Percentiles rank a stretch among this genome's conserved stretches.
Conservation (phyloP, 176 grass and related monocot genomes). For the Lolium perenne region DNA sequence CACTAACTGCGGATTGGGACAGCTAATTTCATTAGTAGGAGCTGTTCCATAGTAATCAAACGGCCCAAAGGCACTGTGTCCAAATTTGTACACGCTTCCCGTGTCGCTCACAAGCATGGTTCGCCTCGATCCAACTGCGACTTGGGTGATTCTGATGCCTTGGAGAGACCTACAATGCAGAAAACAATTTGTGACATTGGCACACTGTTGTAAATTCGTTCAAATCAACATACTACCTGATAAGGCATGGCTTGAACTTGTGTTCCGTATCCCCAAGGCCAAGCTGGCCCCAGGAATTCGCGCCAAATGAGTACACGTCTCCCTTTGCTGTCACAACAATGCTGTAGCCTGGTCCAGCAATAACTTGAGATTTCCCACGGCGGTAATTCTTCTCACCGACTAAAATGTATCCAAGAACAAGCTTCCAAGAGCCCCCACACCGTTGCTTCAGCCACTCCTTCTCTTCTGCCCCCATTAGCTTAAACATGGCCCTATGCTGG, state of each 20-base stretch:
- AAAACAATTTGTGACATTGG: neutral
- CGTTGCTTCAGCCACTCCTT: slow-evolving; percentile 48
- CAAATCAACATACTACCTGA: slow-evolving; percentile 54
- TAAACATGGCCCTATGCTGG: slow-evolving; percentile 53
- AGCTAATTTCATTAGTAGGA: slow-evolving; percentile 29
- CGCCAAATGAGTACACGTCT: slow-evolving; percentile 64
- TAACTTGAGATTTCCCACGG: slow-evolving; percentile 57
- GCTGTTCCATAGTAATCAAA: neutral
- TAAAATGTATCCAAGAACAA: slow-evolving; percentile 64
- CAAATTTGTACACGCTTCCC: slow-evolving; percentile 61
- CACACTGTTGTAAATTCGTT: neutral
- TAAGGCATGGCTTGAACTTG: slow-evolving; percentile 57
- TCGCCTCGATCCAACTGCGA: slow-evolving; percentile 52
- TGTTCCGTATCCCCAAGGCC: slow-evolving; percentile 61
- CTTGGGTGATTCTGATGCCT: slow-evolving; percentile 73
- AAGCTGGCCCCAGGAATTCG: slow-evolving; percentile 62
- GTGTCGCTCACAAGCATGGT: slow-evolving; percentile 77
- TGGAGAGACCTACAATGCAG: slow-evolving; percentile 58
- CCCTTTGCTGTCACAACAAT: slow-evolving; percentile 57
- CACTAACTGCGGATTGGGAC: slow-evolving; percentile 60
- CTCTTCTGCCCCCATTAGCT: slow-evolving; percentile 44
- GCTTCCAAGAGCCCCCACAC: slow-evolving; percentile 76
- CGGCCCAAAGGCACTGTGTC: slow-evolving; percentile 47
- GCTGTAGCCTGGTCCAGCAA: slow-evolving; percentile 60
- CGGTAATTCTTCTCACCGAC: slow-evolving; percentile 69